Base-by-base conservation (phyloP, 768 basidiomycete genomes). In the Myochromella boudieri region DNA sequence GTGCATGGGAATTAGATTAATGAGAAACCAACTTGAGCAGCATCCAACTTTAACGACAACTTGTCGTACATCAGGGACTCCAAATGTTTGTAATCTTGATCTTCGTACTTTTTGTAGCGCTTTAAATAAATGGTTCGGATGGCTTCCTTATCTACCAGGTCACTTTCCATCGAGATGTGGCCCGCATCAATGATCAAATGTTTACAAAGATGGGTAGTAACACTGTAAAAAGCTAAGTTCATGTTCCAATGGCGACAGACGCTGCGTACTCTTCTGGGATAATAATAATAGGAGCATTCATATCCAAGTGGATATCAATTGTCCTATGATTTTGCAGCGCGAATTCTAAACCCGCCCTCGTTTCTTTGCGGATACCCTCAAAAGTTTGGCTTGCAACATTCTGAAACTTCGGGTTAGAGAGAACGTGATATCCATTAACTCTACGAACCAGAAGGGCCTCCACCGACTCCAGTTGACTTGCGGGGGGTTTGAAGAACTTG, bases 41-140 rank as follows among this genome's bases (percentile, higher is more conserved):
- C 85, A 55, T 93, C 76, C 14, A 99, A 77, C 46, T 80, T 83
- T 28, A 99, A 74, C 9, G 77, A 79, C 55, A 97, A 73, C 54
- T 86, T 89, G 67, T 99, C 97, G 59, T 98, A 99, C 92, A 98
- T 95, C 27, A 97, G 69, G 2, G 85, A 85, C 66, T 97, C 93
- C 20, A 99, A 74, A 43, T 82, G 78, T 55, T 75, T 75, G 66
- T 87, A 94, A 57, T 99, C 97, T 41, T 87, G 87, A 14, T 94
- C 91, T 31, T 73, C 82, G 63, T 97, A 97, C 59, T 86, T 74
- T 61, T 87, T 82, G 37, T 87, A 84, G 41, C 90, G 82, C 64
- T 97, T 97, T 51, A 82, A 74, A 41, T 90, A 82, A 31, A 98
- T 79, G 21, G 83, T 79, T 27, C 83, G 77, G 34, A 95, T 75